These are phyloP conservation scores for Phialophora tarda DNA, from an alignment of 2,329 filamentous ascomycete genomes.

Conservation along the genomic window DNA sequence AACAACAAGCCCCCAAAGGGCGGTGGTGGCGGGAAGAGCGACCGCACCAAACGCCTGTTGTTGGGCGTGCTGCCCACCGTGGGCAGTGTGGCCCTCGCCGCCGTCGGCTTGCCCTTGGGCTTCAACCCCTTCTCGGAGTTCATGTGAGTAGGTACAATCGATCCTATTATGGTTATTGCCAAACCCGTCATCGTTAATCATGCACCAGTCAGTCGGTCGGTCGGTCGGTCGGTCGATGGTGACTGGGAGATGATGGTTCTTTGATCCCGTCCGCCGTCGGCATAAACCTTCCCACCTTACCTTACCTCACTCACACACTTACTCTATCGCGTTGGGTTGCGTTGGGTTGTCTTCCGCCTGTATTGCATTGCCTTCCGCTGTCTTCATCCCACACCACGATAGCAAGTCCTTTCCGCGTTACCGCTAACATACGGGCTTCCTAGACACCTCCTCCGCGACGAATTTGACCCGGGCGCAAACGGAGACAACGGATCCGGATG, in stretches of 20 bases:
- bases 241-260: too few relatives aligned
- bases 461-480: background rate
- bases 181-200: background rate
- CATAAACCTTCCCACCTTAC: background rate
- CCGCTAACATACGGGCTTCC: too few relatives aligned
- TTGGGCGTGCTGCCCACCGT: background rate
- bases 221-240: background rate
- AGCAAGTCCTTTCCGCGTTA: too few relatives aligned
- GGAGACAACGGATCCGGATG: background rate
- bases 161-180: background rate
- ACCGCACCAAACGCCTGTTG: background rate
- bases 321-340: background rate
- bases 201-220: background rate
- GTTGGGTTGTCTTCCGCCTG: background rate
- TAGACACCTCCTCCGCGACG: background rate
- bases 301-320: background rate
- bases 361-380: background rate
- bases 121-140: background rate
- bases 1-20: background rate
- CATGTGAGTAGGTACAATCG: background rate
- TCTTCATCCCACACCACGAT: background rate
- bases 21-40: background rate
- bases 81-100: background rate
- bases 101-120: background rate
- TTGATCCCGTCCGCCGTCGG: too few relatives aligned